Conservation (phyloP, 2,329 filamentous ascomycete species). For the Penicillium sp. region DNA sequence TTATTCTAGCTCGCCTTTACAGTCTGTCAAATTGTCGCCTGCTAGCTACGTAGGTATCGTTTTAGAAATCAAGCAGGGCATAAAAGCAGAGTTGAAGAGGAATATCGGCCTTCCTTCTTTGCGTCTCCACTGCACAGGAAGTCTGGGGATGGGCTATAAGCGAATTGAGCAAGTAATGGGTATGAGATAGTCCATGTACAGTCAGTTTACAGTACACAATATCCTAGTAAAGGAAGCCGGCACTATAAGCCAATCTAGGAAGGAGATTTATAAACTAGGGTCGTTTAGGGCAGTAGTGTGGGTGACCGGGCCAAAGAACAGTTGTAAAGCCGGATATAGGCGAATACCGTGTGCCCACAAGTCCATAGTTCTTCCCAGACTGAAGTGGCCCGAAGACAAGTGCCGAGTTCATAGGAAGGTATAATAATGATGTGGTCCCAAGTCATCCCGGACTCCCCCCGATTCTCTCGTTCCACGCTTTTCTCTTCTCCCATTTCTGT, state of each 20-base stretch:
- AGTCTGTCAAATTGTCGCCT: too few relatives aligned
- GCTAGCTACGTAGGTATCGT: too few relatives aligned
- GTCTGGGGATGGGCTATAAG: background rate
- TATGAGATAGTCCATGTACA: too few relatives aligned
- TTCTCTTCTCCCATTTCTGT: background rate
- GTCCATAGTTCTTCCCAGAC: background rate
- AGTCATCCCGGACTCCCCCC: background rate
- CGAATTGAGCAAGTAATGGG: too few relatives aligned
- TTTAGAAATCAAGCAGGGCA: background rate
- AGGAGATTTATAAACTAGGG: too few relatives aligned
- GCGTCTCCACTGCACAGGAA: background rate
- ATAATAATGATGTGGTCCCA: background rate
- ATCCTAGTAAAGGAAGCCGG: too few relatives aligned
- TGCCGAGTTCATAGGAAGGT: background rate
- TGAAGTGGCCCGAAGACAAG: background rate
- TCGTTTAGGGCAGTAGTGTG: too few relatives aligned
- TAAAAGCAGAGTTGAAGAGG: background rate
- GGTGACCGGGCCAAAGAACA: background rate
- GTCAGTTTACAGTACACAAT: too few relatives aligned
- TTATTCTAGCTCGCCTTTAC: too few relatives aligned
- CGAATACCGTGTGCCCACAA: background rate
- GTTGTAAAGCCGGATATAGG: background rate
- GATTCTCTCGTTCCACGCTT: background rate
- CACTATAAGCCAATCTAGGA: too few relatives aligned
- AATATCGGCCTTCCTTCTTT: background rate